Percentiles rank a stretch among this genome's conserved stretches.
Evolutionary conservation across 2,329 filamentous ascomycete genomes (phyloP).

Genomic region (Hymenoscyphus albidus): DNA sequence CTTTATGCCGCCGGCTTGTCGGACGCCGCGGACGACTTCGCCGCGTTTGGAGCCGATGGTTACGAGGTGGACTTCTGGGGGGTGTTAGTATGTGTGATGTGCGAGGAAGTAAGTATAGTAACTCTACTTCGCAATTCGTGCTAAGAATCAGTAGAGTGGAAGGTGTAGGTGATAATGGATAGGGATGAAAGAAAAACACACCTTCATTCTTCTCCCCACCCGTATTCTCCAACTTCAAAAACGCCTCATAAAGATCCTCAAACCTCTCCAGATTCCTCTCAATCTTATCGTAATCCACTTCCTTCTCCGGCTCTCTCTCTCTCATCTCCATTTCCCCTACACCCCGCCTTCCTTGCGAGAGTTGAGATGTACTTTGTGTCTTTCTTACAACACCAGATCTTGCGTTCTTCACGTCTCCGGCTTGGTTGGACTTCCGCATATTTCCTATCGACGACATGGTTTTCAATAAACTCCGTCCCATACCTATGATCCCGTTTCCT

Average conservation of each 20-base stretch:
- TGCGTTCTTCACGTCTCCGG: background rate
- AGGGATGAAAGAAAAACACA: background rate
- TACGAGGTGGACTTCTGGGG: slow-evolving; percentile 20
- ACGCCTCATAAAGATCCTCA: slow-evolving; percentile 19
- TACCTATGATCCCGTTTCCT: background rate
- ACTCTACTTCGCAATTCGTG: background rate
- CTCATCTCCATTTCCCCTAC: background rate
- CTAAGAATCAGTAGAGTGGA: background rate
- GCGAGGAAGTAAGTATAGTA: no score
- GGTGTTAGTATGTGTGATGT: no score
- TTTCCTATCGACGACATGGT: background rate
- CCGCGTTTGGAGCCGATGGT: slow-evolving; percentile 19
- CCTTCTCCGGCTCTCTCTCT: background rate
- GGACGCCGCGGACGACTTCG: slow-evolving; percentile 12
- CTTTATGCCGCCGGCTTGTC: slow-evolving; percentile 2
- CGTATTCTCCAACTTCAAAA: background rate
- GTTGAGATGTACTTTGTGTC: no score
- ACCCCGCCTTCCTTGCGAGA: no score
- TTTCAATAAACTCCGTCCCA: background rate
- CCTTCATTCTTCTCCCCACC: slow-evolving; percentile 1
- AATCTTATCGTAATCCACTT: slow-evolving; percentile 17
- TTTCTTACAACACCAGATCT: background rate
- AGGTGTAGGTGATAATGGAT: background rate
- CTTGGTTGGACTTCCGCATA: background rate
- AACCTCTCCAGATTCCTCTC: slow-evolving; percentile 17